Conservation (phyloP, 345 rosid species). For the Salix brachista region DNA sequence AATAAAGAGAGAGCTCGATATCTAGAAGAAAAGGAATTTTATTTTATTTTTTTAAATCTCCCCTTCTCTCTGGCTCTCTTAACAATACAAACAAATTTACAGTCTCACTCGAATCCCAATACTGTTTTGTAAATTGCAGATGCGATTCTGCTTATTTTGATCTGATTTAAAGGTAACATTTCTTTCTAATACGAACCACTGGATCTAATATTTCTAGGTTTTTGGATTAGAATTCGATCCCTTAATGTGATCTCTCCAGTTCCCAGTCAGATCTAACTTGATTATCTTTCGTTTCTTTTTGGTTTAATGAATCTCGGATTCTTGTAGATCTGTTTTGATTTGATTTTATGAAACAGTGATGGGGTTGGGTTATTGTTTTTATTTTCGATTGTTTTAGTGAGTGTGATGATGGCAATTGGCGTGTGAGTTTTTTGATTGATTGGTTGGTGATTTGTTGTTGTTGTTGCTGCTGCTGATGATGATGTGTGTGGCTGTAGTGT, state of each 20-base stretch:
- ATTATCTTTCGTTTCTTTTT: background rate
- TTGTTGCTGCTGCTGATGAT: background rate
- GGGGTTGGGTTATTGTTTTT: background rate
- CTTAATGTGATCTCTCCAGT: background rate
- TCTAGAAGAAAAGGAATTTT: background rate
- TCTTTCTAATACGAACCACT: background rate
- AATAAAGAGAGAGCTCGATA: background rate
- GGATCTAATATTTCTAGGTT: background rate
- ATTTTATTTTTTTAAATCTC: background rate
- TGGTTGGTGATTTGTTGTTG: background rate
- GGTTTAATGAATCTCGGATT: background rate
- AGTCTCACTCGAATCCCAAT: background rate
- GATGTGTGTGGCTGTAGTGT: background rate
- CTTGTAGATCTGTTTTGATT: background rate
- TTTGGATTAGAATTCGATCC: background rate
- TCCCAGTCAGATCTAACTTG: slow-evolving; percentile 1
- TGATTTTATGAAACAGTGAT: background rate
- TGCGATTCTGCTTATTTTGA: slow-evolving; percentile 2
- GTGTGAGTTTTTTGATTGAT: background rate
- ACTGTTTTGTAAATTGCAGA: background rate
- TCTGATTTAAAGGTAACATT: slow-evolving; percentile 14
- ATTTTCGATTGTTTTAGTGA: background rate
- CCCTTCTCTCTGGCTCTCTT: background rate
- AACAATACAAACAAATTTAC: background rate
- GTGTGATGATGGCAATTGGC: background rate